Conservation (phyloP, 164 flowering plant species). For the Umbilicus rupestris region DNA sequence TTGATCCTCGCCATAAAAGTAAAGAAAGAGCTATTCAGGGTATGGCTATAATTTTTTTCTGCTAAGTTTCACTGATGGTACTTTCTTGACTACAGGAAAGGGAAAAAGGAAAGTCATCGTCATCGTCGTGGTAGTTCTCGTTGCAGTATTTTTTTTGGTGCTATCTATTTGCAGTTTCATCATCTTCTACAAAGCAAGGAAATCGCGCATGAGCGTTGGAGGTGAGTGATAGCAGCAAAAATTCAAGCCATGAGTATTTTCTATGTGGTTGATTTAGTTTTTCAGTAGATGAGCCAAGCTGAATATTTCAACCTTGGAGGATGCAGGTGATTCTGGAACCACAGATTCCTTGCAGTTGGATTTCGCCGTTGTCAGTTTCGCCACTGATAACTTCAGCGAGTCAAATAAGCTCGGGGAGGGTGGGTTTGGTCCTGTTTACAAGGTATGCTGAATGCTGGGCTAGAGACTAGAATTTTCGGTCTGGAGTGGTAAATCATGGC, state of each 20-base stretch:
- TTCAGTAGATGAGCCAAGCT: background rate
- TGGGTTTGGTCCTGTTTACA: conserved; percentile 20
- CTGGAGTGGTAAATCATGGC: background rate
- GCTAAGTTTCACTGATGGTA: too few species aligned
- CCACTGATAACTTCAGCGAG: conserved; percentile 16
- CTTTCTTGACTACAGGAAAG: background rate
- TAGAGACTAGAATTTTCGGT: background rate
- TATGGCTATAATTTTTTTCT: too few species aligned
- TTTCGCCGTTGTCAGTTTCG: conserved; percentile 14
- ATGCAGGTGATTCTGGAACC: conserved; percentile 10
- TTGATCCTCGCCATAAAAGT: background rate
- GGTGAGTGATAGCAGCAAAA: background rate
- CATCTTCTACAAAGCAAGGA: conserved; percentile 2
- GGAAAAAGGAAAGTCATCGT: conserved; percentile 8
- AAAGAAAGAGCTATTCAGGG: background rate
- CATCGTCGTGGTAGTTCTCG: conserved; percentile 9
- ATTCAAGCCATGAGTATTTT: background rate
- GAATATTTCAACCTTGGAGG: conserved; percentile 5
- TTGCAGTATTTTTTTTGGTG: conserved; percentile 5
- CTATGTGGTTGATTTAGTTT: background rate
- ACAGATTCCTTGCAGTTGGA: conserved; percentile 18
- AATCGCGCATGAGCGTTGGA: conserved; percentile 9
- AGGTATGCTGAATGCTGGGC: conserved; percentile 9
- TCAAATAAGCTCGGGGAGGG: conserved; percentile 17
- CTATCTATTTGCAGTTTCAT: conserved; percentile 8